A percentile compares a stretch with the other conserved stretches of the same genome.
Conservation (phyloP, 2,329 filamentous ascomycete species). For the Fusarium hostae region DNA sequence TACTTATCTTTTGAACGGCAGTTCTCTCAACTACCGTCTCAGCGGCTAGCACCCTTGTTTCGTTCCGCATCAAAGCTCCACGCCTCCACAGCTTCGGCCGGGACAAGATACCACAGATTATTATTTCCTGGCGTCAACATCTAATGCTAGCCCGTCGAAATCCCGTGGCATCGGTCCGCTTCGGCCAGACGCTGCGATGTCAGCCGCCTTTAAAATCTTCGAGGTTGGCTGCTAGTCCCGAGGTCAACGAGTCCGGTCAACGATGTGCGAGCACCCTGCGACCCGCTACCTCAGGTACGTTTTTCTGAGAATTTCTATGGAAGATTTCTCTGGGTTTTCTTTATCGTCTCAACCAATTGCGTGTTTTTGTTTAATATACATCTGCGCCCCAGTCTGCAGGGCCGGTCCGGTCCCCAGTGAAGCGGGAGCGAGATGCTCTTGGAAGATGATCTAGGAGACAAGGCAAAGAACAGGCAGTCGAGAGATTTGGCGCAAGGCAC, state of each 20-base stretch:
- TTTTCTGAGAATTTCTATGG: conserved; percentile 16
- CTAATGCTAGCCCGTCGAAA: conserved; percentile 37
- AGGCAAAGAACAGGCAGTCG: conserved; percentile 2
- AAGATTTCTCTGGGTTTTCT: conserved; percentile 26
- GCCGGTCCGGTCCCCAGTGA: conserved; percentile 42
- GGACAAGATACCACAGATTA: background rate
- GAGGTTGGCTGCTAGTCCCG: conserved; percentile 5
- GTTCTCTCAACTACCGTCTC: conserved; percentile 17
- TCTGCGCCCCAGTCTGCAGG: conserved; percentile 34
- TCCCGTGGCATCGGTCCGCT: conserved; percentile 31
- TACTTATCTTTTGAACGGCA: background rate
- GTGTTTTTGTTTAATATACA: background rate
- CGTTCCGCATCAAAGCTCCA: conserved; percentile 24
- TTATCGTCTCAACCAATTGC: conserved; percentile 23
- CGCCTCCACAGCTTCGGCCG: conserved; percentile 16
- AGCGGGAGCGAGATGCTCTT: conserved; percentile 27
- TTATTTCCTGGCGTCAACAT: conserved; percentile 3
- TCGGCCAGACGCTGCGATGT: conserved; percentile 33
- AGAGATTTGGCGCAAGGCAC: conserved; percentile 27
- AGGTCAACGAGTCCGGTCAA: conserved; percentile 15
- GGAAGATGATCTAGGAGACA: conserved; percentile 1
- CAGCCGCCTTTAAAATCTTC: conserved; percentile 16
- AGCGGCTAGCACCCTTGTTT: conserved; percentile 11
- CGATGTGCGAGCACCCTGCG: conserved; percentile 32
- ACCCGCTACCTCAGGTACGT: conserved; percentile 41